Base-by-base conservation (phyloP, 345 rosid species). In the Dipteronia dyeriana region DNA sequence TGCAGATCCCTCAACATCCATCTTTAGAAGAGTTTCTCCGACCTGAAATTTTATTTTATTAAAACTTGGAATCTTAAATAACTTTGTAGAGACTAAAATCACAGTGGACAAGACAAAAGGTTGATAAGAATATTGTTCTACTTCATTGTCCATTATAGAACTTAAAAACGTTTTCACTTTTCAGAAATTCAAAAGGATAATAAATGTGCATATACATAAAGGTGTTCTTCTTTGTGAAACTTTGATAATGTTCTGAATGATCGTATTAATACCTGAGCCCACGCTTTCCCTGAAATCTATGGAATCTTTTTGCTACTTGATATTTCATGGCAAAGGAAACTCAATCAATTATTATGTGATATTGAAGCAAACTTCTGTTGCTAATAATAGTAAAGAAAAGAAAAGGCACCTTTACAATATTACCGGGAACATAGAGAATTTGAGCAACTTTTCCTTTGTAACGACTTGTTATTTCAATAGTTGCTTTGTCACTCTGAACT, bases 401-500 rank as follows among this genome's bases (percentile, higher is more conserved):
- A 61, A 74, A 29, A 51, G 80, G 72, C 70, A 93, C 99, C 97
- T 95, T 95, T 22, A 95, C 93, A 68, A 95, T 95, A 74, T 88
- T 81, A 38, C 98, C 97, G 66, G 99, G 96, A 86, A 73, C 74
- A 78, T 91, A 84, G 43, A 83, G 85, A 71, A 93, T 74, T 59
- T 82, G 79, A 69, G 85, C 82, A 61, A 91, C 91, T 86, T 87
- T 95, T 57, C 99, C 99, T 73, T 86, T 88, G 80, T 91, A 95
- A n/a, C 98, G 93, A 70, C 99, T 95, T 0, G 99, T 95, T 60
- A 95, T 95, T 82, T 92, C 97, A 64, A 95, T 93, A 0, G 98
- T 93, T 51, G 99, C 99, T 82, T 95, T 95, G 82, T 95, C 99
- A 22, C 99, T 95, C 81, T 95, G 99, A 78, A 95, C 98, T 90